Percentiles rank a stretch among this genome's conserved stretches.
These are phyloP conservation scores for Fusarium sp. DNA, from an alignment of 2,329 filamentous ascomycete genomes.

Conservation along the genomic window DNA sequence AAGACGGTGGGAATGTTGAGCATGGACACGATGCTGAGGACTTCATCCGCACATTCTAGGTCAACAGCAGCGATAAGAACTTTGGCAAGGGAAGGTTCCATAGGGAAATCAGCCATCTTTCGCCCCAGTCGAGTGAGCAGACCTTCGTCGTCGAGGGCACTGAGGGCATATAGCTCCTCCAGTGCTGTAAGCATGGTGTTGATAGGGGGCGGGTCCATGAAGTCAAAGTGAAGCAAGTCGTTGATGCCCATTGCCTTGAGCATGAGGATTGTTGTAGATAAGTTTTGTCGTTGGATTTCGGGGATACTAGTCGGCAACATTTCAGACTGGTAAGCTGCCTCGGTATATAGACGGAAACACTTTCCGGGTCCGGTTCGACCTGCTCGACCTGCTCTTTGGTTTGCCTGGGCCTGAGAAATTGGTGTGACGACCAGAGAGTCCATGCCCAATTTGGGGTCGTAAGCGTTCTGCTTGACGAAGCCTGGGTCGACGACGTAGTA, in stretches of 20 bases:
- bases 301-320: conserved; percentile 97
- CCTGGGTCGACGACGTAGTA: conserved; percentile 98
- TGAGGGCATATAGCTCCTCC: conserved; percentile 93
- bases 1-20: conserved; percentile 88
- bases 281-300: conserved; percentile 94
- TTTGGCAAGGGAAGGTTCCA: conserved; percentile 93
- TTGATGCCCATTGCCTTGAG: conserved; percentile 99
- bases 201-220: conserved; percentile 97
- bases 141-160: conserved; percentile 93
- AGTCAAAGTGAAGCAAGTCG: conserved; percentile 95
- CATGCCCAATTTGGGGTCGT: conserved; percentile 97
- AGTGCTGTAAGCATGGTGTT: conserved; percentile 97
- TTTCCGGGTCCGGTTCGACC: conserved; percentile 96
- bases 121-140: conserved; percentile 89
- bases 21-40: conserved; percentile 95
- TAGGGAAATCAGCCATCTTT: conserved; percentile 98
- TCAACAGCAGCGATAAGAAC: conserved; percentile 89
- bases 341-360: conserved; percentile 94
- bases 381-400: conserved; percentile 90
- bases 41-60: conserved; percentile 89
- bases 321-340: conserved; percentile 93
- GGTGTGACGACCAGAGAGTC: conserved; percentile 95
- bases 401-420: conserved; percentile 95
- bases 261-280: conserved; percentile 94
- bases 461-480: conserved; percentile 97